Conservation (phyloP, 192 early-diverging fungal genomes). For the Coemansia sp. region DNA sequence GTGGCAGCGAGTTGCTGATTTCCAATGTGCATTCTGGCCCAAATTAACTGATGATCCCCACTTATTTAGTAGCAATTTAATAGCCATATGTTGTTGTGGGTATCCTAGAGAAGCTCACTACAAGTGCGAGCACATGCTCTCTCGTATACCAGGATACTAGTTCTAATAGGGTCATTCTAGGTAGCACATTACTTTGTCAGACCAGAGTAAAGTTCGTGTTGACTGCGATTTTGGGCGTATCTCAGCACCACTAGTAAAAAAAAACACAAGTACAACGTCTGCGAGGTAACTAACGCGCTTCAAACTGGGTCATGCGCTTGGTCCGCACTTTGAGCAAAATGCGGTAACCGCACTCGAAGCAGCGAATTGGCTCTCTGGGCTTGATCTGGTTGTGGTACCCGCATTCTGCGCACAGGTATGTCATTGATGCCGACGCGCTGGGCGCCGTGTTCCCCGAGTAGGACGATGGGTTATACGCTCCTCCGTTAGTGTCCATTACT, state of each 20-base stretch:
- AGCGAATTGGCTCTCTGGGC: slow-evolving; percentile 93
- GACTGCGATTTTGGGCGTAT: neutral
- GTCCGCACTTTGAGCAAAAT: slow-evolving; percentile 99
- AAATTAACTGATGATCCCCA: too few relatives aligned
- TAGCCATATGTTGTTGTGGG: neutral
- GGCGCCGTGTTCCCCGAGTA: neutral
- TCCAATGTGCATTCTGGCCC: neutral
- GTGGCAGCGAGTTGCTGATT: neutral
- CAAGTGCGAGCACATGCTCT: neutral
- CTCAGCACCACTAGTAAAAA: neutral
- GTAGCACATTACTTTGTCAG: neutral
- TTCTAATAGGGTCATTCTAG: neutral
- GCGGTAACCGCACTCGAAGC: slow-evolving; percentile 92
- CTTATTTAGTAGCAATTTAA: neutral
- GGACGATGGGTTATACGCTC: neutral
- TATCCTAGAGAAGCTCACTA: too few relatives aligned
- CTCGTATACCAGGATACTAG: neutral
- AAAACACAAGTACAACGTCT: neutral
- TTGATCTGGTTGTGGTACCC: slow-evolving; percentile 88
- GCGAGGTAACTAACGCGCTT: slow-evolving; percentile 73
- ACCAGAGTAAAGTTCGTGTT: neutral
- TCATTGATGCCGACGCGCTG: slow-evolving; percentile 11
- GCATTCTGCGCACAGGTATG: slow-evolving; percentile 63
- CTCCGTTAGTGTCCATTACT: slow-evolving; percentile 12
- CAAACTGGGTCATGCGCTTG: slow-evolving; percentile 90